These are phyloP conservation scores for Vigna hirtella DNA, from an alignment of 306 rosid genomes.

Conservation along the genomic window DNA sequence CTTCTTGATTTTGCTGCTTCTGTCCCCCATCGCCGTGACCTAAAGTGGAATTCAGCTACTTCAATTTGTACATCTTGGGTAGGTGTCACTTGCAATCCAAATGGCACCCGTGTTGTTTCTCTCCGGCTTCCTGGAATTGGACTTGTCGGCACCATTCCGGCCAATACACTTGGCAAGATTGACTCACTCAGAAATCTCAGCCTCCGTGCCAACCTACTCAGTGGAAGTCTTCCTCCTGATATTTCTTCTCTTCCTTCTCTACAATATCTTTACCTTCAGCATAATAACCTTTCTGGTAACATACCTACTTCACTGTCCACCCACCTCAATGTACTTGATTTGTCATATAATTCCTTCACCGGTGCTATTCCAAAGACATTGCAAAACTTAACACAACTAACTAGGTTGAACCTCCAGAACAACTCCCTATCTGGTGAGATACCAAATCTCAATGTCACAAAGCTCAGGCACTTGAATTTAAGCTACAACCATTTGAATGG, in stretches of 20 bases:
- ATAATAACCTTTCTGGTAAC: conserved; percentile 81
- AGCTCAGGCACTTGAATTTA: conserved; percentile 74
- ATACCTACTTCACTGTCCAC: conserved; percentile 70
- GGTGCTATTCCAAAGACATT: conserved; percentile 69
- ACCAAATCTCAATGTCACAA: conserved; percentile 67
- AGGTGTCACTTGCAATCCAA: conserved; percentile 62
- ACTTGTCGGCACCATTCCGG: conserved; percentile 78
- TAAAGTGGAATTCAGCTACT: conserved; percentile 60
- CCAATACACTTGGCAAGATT: conserved; percentile 78
- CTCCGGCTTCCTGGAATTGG: conserved; percentile 87
- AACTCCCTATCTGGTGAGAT: conserved; percentile 82
- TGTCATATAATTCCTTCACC: conserved; percentile 79
- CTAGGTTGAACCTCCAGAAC: conserved; percentile 79
- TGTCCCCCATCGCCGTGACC: conserved; percentile 77
- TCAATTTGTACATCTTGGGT: conserved; percentile 71
- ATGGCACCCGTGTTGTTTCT: conserved; percentile 58
- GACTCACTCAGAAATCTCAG: conserved; percentile 70
- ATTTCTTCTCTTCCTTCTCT: conserved; percentile 83
- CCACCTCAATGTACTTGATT: conserved; percentile 70
- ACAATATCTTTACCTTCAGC: conserved; percentile 76
- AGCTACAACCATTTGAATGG: conserved; percentile 89
- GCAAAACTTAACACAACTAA: conserved; percentile 72
- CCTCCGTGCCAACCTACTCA: conserved; percentile 84
- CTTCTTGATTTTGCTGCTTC: conserved; percentile 69
- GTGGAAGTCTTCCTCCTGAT: conserved; percentile 75